Conservation (phyloP, 768 basidiomycete species). For the Dacryopinax primogenitus region DNA sequence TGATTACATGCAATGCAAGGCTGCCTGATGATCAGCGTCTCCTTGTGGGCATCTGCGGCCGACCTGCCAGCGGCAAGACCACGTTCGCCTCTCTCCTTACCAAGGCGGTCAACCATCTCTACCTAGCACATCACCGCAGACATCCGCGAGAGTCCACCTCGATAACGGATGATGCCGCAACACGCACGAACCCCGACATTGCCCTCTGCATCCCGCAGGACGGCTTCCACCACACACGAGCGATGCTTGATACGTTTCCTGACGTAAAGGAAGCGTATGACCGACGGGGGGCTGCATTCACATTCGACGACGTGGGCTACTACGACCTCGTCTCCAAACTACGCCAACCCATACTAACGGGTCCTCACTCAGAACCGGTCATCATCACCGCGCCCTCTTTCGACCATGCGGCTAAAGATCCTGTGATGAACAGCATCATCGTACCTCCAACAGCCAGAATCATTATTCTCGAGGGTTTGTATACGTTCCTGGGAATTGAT, state of each 20-base stretch:
- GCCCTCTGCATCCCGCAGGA: constrained; percentile 71
- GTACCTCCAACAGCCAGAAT: constrained; percentile 58
- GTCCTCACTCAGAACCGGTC: background rate
- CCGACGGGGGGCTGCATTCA: constrained; percentile 79
- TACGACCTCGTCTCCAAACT: constrained; percentile 51
- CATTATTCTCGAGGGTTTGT: constrained; percentile 82
- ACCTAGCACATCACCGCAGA: constrained; percentile 18
- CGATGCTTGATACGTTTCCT: constrained; percentile 59
- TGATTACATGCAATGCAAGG: background rate
- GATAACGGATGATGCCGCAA: constrained; percentile 10
- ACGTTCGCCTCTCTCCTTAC: constrained; percentile 53
- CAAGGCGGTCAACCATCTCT: constrained; percentile 38
- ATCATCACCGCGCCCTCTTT: constrained; percentile 61
- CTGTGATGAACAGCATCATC: constrained; percentile 43
- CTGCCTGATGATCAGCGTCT: constrained; percentile 31
- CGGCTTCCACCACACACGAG: constrained; percentile 82
- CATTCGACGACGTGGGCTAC: constrained; percentile 69
- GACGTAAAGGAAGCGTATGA: constrained; percentile 68
- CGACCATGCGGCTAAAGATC: constrained; percentile 79
- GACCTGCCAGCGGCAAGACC: constrained; percentile 82
- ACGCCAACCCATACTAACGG: constrained; percentile 29
- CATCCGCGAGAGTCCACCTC: constrained; percentile 11
- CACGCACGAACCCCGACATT: constrained; percentile 16
- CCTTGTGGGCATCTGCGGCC: constrained; percentile 59
- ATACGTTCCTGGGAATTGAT: constrained; percentile 56